Conservation (phyloP, 805 yeast species). For the Dipodascopsis uninucleata region DNA sequence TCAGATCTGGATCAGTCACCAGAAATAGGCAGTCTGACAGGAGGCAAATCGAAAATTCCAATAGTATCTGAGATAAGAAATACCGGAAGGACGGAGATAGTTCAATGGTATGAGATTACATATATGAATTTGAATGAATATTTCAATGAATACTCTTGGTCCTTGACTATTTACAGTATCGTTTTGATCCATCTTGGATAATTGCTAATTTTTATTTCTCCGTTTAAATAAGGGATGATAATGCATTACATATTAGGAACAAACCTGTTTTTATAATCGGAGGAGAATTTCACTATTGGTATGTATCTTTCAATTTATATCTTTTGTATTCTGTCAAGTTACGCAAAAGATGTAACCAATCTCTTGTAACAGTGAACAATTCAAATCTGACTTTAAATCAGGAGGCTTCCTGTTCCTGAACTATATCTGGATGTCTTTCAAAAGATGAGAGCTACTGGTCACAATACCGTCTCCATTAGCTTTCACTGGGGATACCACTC, state of each 20-base stretch:
- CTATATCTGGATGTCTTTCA: constrained; percentile 17
- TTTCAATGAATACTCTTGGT: too few species aligned
- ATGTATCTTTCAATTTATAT: too few species aligned
- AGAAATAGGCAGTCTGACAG: too few species aligned
- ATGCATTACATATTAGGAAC: constrained; percentile 6
- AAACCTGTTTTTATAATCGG: constrained; percentile 14
- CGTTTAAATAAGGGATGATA: constrained; percentile 15
- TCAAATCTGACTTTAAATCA: background rate
- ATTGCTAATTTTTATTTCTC: too few species aligned
- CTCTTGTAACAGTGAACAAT: too few species aligned
- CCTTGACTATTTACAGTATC: too few species aligned
- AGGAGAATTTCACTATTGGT: constrained; percentile 23
- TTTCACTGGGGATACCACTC: constrained; percentile 24
- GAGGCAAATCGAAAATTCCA: too few species aligned
- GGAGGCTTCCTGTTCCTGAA: constrained; percentile 19
- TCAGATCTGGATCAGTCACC: too few species aligned
- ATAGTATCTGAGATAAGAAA: too few species aligned
- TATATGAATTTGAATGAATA: background rate
- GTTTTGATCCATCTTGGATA: too few species aligned
- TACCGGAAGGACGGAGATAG: constrained; percentile 1
- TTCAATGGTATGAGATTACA: constrained; percentile 4
- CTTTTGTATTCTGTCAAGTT: too few species aligned
- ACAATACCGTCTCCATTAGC: constrained; percentile 15
- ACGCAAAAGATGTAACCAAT: too few species aligned
- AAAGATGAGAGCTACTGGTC: constrained; percentile 22